phyloP scores from a whole-genome alignment of 768 basidiomycete genomes.

The Mycena latifolia region DNA sequence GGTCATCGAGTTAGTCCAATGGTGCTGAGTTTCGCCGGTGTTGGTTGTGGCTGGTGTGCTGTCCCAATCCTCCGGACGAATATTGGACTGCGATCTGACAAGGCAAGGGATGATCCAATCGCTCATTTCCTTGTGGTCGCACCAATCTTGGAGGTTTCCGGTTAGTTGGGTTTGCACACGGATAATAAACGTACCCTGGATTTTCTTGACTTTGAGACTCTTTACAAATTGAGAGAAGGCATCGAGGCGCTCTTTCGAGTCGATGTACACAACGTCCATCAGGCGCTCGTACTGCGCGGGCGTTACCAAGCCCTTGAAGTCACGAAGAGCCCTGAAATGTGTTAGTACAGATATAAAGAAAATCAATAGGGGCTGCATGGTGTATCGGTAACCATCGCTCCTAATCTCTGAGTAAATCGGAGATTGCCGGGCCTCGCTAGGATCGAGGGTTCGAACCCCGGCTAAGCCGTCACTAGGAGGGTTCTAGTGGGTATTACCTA shows the following conservation, averaged over 20 bases:
- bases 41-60: slow-evolving; percentile 38
- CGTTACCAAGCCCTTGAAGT: slow-evolving; percentile 9
- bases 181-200: not conserved
- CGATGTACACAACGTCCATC: not conserved
- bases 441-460: too few relatives aligned
- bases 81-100: slow-evolving; percentile 36
- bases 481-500: too few relatives aligned
- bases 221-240: slow-evolving; percentile 3
- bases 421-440: too few relatives aligned
- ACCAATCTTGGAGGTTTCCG: too few relatives aligned
- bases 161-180: too few relatives aligned
- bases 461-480: too few relatives aligned
- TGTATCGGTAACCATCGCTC: too few relatives aligned
- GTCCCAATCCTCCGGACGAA: slow-evolving; percentile 34
- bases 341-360: too few relatives aligned
- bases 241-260: not conserved
- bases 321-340: not conserved
- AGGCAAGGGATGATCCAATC: slow-evolving; percentile 39
- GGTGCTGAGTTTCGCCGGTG: slow-evolving; percentile 37
- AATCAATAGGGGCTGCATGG: too few relatives aligned
- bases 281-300: not conserved
- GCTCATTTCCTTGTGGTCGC: slow-evolving; percentile 39
- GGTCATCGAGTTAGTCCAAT: slow-evolving; percentile 37
- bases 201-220: not conserved
- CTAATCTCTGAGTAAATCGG: too few relatives aligned